Evolutionary conservation across 768 basidiomycete genomes (phyloP).

Genomic region (Tulasnella sp.): DNA sequence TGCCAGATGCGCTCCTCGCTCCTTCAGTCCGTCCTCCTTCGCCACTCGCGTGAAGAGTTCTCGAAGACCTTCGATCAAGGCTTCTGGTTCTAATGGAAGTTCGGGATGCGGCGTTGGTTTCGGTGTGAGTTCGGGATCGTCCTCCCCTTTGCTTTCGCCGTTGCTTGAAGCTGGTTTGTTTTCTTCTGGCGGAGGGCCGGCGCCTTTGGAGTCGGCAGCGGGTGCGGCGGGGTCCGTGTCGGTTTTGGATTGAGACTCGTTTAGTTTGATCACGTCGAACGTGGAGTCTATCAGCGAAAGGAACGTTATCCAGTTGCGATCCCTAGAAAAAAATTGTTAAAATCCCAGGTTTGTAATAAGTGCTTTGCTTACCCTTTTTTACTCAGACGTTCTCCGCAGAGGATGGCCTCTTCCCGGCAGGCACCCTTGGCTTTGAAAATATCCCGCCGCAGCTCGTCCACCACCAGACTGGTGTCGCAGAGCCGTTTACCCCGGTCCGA

Average conservation of each 20-base stretch:
- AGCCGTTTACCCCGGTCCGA: slow-evolving; percentile 57
- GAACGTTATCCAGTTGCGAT: slow-evolving; percentile 83
- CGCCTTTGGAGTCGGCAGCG: slow-evolving; percentile 9
- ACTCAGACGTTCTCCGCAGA: slow-evolving; percentile 27
- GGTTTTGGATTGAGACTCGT: slow-evolving; percentile 3
- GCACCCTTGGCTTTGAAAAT: slow-evolving; percentile 41
- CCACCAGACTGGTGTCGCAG: slow-evolving; percentile 57
- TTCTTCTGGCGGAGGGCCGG: not conserved
- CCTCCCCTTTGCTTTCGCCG: slow-evolving; percentile 11
- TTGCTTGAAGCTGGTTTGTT: not conserved
- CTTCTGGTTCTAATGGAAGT: slow-evolving; percentile 13
- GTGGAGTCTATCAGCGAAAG: slow-evolving; percentile 59
- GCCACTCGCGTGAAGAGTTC: slow-evolving; percentile 46
- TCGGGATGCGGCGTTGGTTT: not conserved
- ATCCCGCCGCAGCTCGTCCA: slow-evolving; percentile 64
- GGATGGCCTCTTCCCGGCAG: slow-evolving; percentile 47
- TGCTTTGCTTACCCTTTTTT: slow-evolving; percentile 36
- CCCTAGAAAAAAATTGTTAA: slow-evolving; percentile 34
- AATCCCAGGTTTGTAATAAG: not conserved
- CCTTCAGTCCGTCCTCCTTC: slow-evolving; percentile 48
- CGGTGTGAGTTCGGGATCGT: slow-evolving; percentile 11
- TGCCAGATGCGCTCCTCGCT: slow-evolving; percentile 64
- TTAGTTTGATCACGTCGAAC: slow-evolving; percentile 33
- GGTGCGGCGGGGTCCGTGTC: not conserved
- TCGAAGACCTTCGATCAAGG: slow-evolving; percentile 33